These are phyloP conservation scores for Hypomyces perniciosus DNA, from an alignment of 2,329 filamentous ascomycete genomes.

Conservation along the genomic window DNA sequence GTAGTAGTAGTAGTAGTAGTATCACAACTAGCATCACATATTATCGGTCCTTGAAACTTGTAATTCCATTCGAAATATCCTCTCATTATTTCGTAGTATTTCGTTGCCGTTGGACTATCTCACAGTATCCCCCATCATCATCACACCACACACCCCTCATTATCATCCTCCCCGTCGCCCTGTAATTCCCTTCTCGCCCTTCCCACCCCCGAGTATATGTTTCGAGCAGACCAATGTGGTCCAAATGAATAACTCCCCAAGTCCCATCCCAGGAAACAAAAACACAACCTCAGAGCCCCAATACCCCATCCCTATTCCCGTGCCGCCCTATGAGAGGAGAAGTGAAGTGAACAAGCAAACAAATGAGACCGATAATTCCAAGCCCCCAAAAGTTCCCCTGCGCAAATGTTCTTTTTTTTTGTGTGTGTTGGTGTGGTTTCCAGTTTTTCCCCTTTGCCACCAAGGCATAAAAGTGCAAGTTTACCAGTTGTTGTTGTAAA, in stretches of 20 bases:
- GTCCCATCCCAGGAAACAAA: not conserved
- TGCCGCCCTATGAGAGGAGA: constrained; percentile 5
- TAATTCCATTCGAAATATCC: not conserved
- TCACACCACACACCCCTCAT: not conserved
- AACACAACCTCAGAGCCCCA: not conserved
- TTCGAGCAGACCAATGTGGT: constrained; percentile 6
- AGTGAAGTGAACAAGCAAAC: constrained; percentile 3
- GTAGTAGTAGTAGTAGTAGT: too few species aligned
- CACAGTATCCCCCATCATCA: not conserved
- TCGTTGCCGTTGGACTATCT: not conserved
- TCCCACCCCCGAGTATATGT: constrained; percentile 2
- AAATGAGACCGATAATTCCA: not conserved
- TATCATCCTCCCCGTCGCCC: not conserved
- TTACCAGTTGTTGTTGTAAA: not conserved
- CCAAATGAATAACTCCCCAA: constrained; percentile 1
- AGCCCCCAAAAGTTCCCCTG: not conserved
- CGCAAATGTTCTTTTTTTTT: not conserved
- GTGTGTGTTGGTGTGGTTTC: not conserved
- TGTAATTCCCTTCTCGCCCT: constrained; percentile 1
- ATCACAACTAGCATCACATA: too few species aligned
- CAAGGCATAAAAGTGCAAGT: too few species aligned
- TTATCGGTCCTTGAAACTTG: too few species aligned
- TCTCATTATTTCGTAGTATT: constrained; percentile 2
- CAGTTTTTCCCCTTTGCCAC: not conserved
- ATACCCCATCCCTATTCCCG: constrained; percentile 7